These are phyloP conservation scores for Micractinium conductrix DNA, from an alignment of 139 green algal genomes.

Conservation along the genomic window DNA sequence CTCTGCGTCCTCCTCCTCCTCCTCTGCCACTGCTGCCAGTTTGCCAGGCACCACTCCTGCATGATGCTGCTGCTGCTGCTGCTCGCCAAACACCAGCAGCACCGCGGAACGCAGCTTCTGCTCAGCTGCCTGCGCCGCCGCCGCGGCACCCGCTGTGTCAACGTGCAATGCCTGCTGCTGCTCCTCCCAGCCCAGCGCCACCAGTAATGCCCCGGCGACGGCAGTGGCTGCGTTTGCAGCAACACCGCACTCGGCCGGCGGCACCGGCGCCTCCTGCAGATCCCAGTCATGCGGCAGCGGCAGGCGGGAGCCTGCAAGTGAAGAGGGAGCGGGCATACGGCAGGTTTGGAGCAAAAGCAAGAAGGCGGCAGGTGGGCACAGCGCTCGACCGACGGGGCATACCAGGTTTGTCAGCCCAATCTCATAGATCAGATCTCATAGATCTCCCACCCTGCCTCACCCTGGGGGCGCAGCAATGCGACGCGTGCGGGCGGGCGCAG, in stretches of 20 bases:
- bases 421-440: too few species aligned
- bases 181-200: slow-evolving; percentile 45
- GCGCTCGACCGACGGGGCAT: too few species aligned
- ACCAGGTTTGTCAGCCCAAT: too few species aligned
- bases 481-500: neutral
- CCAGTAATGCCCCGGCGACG: slow-evolving; percentile 44
- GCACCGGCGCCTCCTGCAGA: slow-evolving; percentile 10
- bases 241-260: neutral
- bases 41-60: neutral
- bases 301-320: slow-evolving; percentile 40
- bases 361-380: too few species aligned
- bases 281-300: slow-evolving; percentile 33
- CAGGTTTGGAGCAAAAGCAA: too few species aligned
- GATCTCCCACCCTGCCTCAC: too few species aligned
- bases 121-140: slow-evolving; percentile 11
- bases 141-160: neutral
- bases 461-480: slow-evolving; percentile 15
- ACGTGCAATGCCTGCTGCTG: neutral
- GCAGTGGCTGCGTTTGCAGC: neutral
- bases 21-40: neutral
- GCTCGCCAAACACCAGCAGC: slow-evolving; percentile 32
- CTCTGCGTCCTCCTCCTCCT: slow-evolving; percentile 31
- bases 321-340: too few species aligned
- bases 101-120: slow-evolving; percentile 1
- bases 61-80: neutral